Evolutionary conservation across 495 filamentous ascomycete genomes (phyloP), one percentile per base, ranked within the genome.

Genomic region (Hypoxylon rickii): DNA sequence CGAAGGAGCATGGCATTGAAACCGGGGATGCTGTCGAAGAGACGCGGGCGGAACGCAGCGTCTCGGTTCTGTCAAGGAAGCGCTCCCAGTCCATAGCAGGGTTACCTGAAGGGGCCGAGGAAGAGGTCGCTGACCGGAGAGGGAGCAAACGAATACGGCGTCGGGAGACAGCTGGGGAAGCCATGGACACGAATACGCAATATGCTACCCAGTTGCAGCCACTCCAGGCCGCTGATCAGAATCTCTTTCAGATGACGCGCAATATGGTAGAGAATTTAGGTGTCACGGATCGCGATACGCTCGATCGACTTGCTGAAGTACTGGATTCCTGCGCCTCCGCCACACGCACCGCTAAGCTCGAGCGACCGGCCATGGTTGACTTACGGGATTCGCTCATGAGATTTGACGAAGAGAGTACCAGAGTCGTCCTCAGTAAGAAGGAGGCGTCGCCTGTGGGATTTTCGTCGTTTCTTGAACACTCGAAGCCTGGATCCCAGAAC

Each of bases 141-240:
- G 84, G 90, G 63, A 95, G 90, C 72, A 92, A 93, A 64, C 81
- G 92, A 40, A 90, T 89, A 20, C 82, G 89, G 55, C 86, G 89
- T 20, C 81, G 90, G 29, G 90, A 92, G 42, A 88, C 85, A 4
- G 83, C 84, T 51, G 89, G 89, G 3, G 89, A 89, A 17, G 80
- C 70, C 3, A 79, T 86, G 55, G 87, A 92, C 51, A 81, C 83
- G 24, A 77, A 79, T n/a, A 87, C 83, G 8, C 84, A 89, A 50
- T 83, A 85, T 48, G 86, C 88, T 44, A 85, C 87, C 42, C 84
- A 89, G 46, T 70, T 95, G 3, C 82, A 87, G 58, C 73, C 78
- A 0, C 86, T 83, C 43, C 76, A 84, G 38, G 79, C 85, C 50
- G 87, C 87, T 4, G 92, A 96, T 67, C 80, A 89, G 45, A 84